Conservation (phyloP, 768 basidiomycete species). For the Mycena capillaripes region DNA sequence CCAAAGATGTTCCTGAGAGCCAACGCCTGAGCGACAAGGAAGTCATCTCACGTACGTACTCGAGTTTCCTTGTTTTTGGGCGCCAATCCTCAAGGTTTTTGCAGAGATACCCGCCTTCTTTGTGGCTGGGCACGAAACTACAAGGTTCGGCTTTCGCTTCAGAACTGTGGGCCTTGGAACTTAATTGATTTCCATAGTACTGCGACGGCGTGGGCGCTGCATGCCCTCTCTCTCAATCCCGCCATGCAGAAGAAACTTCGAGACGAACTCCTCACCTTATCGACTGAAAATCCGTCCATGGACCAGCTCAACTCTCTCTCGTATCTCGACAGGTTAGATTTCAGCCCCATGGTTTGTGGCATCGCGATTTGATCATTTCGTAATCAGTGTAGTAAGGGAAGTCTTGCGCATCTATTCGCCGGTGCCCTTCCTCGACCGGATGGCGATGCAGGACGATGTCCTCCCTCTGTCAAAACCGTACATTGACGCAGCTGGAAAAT, state of each 20-base stretch:
- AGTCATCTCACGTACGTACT: conserved; percentile 48
- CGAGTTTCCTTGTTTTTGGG: background rate
- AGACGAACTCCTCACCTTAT: conserved; percentile 54
- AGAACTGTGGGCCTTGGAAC: background rate
- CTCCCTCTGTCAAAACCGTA: conserved; percentile 60
- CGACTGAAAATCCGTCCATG: conserved; percentile 54
- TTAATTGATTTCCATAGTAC: background rate
- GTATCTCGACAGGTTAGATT: conserved; percentile 54
- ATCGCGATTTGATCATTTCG: background rate
- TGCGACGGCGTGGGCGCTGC: conserved; percentile 56
- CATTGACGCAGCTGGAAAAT: conserved; percentile 56
- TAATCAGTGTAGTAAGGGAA: conserved; percentile 64
- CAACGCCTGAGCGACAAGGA: conserved; percentile 64
- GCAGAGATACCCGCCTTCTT: conserved; percentile 54
- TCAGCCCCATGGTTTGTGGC: background rate
- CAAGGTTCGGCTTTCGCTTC: background rate
- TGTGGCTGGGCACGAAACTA: conserved; percentile 47
- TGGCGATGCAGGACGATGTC: conserved; percentile 66
- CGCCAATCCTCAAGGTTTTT: background rate
- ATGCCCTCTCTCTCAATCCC: conserved; percentile 52
- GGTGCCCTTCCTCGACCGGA: conserved; percentile 57
- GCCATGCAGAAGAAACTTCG: conserved; percentile 58
- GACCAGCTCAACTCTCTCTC: conserved; percentile 54
- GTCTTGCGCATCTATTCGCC: conserved; percentile 70
- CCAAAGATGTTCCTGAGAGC: conserved; percentile 56